A percentile compares a stretch with the other conserved stretches of the same genome.
Conservation (phyloP, 1,284 basidiomycete species). For the Microbotryum violaceum region DNA sequence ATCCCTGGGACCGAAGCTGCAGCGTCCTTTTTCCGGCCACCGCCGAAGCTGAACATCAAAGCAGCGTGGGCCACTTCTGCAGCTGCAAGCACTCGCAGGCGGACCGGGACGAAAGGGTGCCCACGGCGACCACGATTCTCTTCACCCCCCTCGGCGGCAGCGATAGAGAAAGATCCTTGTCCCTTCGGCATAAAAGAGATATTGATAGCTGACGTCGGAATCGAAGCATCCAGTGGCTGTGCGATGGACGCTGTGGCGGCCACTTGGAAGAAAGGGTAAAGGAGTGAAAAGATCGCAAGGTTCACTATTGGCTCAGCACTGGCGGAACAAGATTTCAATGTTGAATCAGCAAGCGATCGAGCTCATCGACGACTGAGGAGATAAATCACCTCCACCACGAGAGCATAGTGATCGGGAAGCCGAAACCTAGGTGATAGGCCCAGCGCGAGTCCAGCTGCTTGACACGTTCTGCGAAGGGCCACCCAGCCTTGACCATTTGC, state of each 20-base stretch:
- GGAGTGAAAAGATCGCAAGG: constrained; percentile 64
- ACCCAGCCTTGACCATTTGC: constrained; percentile 64
- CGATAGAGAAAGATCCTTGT: constrained; percentile 42
- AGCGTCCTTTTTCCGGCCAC: constrained; percentile 29
- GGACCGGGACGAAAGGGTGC: constrained; percentile 61
- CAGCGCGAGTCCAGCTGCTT: constrained; percentile 72
- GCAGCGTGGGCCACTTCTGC: constrained; percentile 67
- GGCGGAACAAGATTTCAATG: constrained; percentile 49
- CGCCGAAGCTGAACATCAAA: constrained; percentile 52
- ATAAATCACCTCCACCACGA: constrained; percentile 26
- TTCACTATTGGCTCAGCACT: constrained; percentile 60
- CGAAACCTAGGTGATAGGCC: constrained; percentile 75
- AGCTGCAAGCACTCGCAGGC: constrained; percentile 61
- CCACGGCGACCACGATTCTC: constrained; percentile 50
- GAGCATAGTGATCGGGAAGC: constrained; percentile 40
- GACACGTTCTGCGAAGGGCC: constrained; percentile 59
- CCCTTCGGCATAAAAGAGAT: constrained; percentile 56
- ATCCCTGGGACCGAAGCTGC: constrained; percentile 6
- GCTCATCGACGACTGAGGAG: background rate
- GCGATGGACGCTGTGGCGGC: constrained; percentile 29
- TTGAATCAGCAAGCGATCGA: background rate
- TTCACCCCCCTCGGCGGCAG: constrained; percentile 29
- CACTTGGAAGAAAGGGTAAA: constrained; percentile 52
- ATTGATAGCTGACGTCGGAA: constrained; percentile 62
- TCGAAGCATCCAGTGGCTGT: constrained; percentile 37